Percentiles rank a stretch among this genome's conserved stretches.
These are phyloP conservation scores for Evansstolkia leycettana DNA, from an alignment of 495 filamentous ascomycete genomes.

Conservation along the genomic window DNA sequence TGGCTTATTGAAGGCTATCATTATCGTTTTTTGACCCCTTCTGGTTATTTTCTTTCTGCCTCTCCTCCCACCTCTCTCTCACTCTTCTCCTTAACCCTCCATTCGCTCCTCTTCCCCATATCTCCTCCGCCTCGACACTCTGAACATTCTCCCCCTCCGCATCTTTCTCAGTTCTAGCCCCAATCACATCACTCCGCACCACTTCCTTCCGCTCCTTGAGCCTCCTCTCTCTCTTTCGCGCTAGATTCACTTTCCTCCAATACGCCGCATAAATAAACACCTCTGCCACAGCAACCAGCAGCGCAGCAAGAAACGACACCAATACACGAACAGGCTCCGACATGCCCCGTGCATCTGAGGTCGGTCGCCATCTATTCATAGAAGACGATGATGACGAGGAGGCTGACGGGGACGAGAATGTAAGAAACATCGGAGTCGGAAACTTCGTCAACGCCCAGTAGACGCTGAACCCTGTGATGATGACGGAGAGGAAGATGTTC, in stretches of 20 bases:
- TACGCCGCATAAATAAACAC: slow-evolving; percentile 82
- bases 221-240: slow-evolving; percentile 50
- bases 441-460: slow-evolving; percentile 39
- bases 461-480: slow-evolving; percentile 34
- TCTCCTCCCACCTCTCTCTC: slow-evolving; percentile 31
- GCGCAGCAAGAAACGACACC: slow-evolving; percentile 24
- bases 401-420: neutral
- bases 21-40: no score
- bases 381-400: slow-evolving; percentile 33
- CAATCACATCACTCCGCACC: slow-evolving; percentile 35
- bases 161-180: slow-evolving; percentile 1
- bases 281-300: slow-evolving; percentile 72
- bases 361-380: slow-evolving; percentile 5
- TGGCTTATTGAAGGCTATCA: no score
- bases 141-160: neutral
- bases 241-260: slow-evolving; percentile 61
- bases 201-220: slow-evolving; percentile 61
- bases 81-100: slow-evolving; percentile 33
- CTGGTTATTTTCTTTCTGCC: slow-evolving; percentile 3
- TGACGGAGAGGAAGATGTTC: slow-evolving; percentile 34
- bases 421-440: slow-evolving; percentile 33
- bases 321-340: slow-evolving; percentile 27
- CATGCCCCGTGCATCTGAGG: slow-evolving; percentile 16
- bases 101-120: slow-evolving; percentile 36
- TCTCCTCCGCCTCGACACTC: slow-evolving; percentile 22